Evolutionary conservation across 2,329 filamentous ascomycete genomes (phyloP), one percentile per base, ranked within the genome.

Genomic region (Aspergillus sp.): DNA sequence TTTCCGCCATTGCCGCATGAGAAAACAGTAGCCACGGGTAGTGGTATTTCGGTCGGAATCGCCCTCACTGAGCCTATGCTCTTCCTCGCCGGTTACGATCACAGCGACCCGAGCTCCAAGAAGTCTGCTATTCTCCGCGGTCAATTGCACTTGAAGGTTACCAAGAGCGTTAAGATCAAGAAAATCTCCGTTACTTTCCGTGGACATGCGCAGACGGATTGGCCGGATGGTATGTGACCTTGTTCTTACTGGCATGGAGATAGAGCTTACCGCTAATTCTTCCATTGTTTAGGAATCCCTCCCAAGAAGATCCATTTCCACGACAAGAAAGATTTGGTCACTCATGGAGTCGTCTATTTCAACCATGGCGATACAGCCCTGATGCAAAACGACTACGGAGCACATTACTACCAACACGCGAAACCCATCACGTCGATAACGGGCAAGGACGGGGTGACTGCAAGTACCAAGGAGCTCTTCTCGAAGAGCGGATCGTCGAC

Each of bases 101-200:
- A 71, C 7, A 70, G 70, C 53, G 72, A 75, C 38, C 63, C 68
- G 3, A 78, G 82, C 9, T 77, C 79, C 2, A 77, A 82, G 44
- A 85, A 79, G 46, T 91, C 89, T 5, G 87, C 90, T 1, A 84
- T 98, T 63, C 76, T 98, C 12, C 81, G 93, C 48, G 93, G 93
- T 15, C 90, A 84, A 55, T 69, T 98, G 48, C 85, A 88, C 59
- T 66, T 98, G 35, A 85, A 85, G 50, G 80, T 97, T 10, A 84
- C 86, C 41, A 97, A 97, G 64, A 86, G 88, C 55, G 83, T 90
- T 42, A 98, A 98, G 70, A 84, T 98, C 56, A 96, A 95, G 73
- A 85, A 88, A 3, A 81, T 98, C 20, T 90, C 86, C 5, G 75
- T 98, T 45, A 91, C 88, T 60, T 87, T 98, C 57, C 81, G 84